Conservation (phyloP, 495 filamentous ascomycete species). For the Penicillium lividum region DNA sequence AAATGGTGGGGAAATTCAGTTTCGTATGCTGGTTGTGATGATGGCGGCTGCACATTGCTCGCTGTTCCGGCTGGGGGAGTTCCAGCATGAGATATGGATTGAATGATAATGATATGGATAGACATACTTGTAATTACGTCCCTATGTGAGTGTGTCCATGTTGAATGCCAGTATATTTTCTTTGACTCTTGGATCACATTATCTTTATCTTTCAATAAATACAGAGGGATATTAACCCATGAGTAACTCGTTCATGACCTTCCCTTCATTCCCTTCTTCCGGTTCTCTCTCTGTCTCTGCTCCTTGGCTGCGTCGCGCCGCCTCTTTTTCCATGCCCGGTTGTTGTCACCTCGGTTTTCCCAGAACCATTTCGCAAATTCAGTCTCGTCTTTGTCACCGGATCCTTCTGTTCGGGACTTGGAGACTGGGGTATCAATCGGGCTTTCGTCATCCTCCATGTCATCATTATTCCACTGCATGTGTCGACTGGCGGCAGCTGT, state of each 20-base stretch:
- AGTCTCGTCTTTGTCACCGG: conserved; percentile 46
- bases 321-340: conserved; percentile 86
- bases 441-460: conserved; percentile 36
- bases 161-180: neutral
- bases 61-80: conserved; percentile 2
- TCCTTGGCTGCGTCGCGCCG: conserved; percentile 80
- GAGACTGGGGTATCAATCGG: conserved; percentile 33
- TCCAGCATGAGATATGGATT: neutral
- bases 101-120: conserved; percentile 1
- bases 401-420: conserved; percentile 29
- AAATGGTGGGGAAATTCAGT: conserved; percentile 11
- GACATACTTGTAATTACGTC: neutral
- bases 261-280: conserved; percentile 54
- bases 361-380: conserved; percentile 91
- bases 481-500: conserved; percentile 67
- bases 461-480: conserved; percentile 32
- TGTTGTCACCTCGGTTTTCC: conserved; percentile 85
- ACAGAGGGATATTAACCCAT: neutral
- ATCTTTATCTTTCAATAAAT: neutral
- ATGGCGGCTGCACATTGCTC: neutral
- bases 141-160: neutral
- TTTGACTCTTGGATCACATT: neutral
- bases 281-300: conserved; percentile 84
- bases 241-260: conserved; percentile 30
- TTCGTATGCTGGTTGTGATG: conserved; percentile 9